These are phyloP conservation scores for Apiotrichum sp. DNA, from an alignment of 1,284 basidiomycete species.

Conservation along the genomic window DNA sequence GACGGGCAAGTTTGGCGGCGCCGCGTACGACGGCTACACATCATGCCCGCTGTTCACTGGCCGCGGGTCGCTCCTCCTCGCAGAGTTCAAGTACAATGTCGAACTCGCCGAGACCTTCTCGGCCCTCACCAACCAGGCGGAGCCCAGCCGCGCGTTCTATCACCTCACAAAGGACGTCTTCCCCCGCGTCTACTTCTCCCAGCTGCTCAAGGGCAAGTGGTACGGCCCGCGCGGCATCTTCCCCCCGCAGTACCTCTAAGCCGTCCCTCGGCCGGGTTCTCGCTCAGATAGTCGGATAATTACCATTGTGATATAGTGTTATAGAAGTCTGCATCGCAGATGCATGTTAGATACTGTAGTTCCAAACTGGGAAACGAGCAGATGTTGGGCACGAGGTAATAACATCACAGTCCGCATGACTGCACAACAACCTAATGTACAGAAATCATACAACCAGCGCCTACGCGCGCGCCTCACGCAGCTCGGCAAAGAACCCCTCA, in stretches of 20 bases:
- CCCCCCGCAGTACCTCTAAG: constrained; percentile 32
- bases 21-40: constrained; percentile 72
- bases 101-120: constrained; percentile 82
- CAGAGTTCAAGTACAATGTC: constrained; percentile 76
- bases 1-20: constrained; percentile 61
- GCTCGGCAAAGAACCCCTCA: constrained; percentile 33
- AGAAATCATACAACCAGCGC: background rate
- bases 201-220: constrained; percentile 60
- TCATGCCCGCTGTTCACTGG: constrained; percentile 46
- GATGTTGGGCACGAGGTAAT: too few relatives aligned
- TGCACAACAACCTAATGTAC: too few relatives aligned
- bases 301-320: background rate
- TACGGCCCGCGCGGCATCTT: constrained; percentile 44
- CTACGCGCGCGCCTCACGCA: constrained; percentile 7
- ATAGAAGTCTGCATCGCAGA: constrained; percentile 2
- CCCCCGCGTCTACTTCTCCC: constrained; percentile 80
- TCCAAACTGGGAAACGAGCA: too few relatives aligned
- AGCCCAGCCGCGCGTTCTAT: constrained; percentile 65
- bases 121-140: constrained; percentile 60
- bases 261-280: too few relatives aligned
- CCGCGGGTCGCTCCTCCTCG: constrained; percentile 65
- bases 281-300: too few relatives aligned
- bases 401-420: too few relatives aligned
- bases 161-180: constrained; percentile 86
- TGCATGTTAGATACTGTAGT: background rate